These are phyloP conservation scores for Hura crepitans DNA, from an alignment of 441 rosid genomes.

Conservation along the genomic window DNA sequence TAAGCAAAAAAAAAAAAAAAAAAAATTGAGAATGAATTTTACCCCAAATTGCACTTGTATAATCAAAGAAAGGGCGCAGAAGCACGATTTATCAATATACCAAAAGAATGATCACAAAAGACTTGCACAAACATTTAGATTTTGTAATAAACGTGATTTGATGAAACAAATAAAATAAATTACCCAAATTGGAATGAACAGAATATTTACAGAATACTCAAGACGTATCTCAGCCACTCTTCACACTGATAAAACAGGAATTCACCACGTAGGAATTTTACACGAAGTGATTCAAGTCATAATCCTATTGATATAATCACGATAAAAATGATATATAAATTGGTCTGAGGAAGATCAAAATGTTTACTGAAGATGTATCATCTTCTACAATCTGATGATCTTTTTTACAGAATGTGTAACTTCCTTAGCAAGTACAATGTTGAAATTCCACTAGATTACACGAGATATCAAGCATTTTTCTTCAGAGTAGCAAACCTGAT, in stretches of 20 bases:
- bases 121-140: background rate
- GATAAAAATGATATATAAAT: background rate
- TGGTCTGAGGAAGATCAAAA: background rate
- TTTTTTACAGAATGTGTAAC: background rate
- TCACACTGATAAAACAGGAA: background rate
- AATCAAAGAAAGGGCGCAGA: background rate
- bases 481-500: slow-evolving; percentile 43
- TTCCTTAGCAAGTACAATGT: background rate
- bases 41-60: background rate
- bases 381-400: background rate
- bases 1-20: slow-evolving; percentile 6
- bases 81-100: background rate
- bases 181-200: background rate
- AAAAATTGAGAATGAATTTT: background rate
- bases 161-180: background rate
- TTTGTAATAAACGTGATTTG: background rate
- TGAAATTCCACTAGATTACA: background rate
- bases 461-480: background rate
- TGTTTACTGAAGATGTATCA: background rate
- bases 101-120: background rate
- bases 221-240: background rate
- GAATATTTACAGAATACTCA: background rate
- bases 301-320: background rate
- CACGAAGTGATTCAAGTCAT: background rate
- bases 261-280: background rate